Base-by-base conservation (phyloP, 805 yeast genomes). In the Candida yuanshanica region DNA sequence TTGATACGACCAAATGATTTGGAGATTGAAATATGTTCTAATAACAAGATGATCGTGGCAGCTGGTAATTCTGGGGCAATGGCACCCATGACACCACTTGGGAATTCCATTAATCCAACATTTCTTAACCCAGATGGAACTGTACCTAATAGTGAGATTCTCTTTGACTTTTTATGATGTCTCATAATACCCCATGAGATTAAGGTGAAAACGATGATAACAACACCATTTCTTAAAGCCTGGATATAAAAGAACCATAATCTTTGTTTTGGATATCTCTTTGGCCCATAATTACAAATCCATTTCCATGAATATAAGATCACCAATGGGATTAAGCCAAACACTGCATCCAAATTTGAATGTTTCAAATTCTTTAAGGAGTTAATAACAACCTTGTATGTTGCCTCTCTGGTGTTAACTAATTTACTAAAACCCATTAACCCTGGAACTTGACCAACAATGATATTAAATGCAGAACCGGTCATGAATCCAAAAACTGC, bases 401-500 rank as follows among this genome's bases (percentile, higher is more conserved):
- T 70, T 1, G 89, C 68, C 2, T 56, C 74, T 64, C 93, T 79
- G 10, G 95, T 83, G 65, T 86, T 79, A 42, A 89, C 87, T 24
- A 49, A 44, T 14, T 66, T 76, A 51, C 59, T 70, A 65, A 71
- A 83, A 14, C 97, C 97, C 84, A 90, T 72, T 44, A 90, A 70
- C 5, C 71, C 83, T 5, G 97, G 95, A 7, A 90, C 80, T 66
- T 90, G 97, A 20, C 97, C 97, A 45, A 70, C 63, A 26, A 83
- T 70, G 57, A 90, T 90, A 54, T 72, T 81, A 54, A 90, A 74
- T 2, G 97, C 96, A 5, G 96, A 89, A 39, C 97, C 97, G 25
- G 91, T 75, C 91, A 90, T 90, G 68, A 89, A 90, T 0, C 97
- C 97, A 64, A 88, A 72, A 33, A 90, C 95, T 1, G 96, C 95